These are phyloP conservation scores for Setaria viridis DNA, from an alignment of 202 grass and related monocot genomes.

Conservation along the genomic window DNA sequence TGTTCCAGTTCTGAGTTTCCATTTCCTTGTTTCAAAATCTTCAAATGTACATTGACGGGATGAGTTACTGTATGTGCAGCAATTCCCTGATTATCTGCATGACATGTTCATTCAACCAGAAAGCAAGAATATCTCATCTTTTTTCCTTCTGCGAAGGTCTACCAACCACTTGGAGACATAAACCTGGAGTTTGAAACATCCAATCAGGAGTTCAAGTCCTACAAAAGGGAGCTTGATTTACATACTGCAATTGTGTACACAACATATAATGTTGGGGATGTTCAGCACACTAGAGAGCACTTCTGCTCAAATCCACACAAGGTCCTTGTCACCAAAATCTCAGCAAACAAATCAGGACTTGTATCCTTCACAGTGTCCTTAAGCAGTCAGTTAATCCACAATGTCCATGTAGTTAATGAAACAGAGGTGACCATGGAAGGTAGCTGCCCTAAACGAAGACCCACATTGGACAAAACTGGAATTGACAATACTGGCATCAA, in stretches of 20 bases:
- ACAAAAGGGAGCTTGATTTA: constrained; percentile 82
- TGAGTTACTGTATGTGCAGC: too few relatives aligned
- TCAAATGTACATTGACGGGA: too few relatives aligned
- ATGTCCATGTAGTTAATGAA: constrained; percentile 33
- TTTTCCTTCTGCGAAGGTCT: constrained; percentile 44
- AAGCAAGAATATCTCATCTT: too few relatives aligned
- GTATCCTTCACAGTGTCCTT: constrained; percentile 67
- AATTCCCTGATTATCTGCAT: background rate
- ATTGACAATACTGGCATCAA: constrained; percentile 48
- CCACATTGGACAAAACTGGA: too few relatives aligned
- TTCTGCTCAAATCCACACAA: constrained; percentile 79
- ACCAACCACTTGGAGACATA: constrained; percentile 79
- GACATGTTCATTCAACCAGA: background rate
- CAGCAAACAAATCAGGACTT: constrained; percentile 59
- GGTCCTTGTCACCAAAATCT: constrained; percentile 65
- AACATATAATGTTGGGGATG: constrained; percentile 58
- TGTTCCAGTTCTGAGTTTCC: too few relatives aligned
- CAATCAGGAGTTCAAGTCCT: constrained; percentile 44
- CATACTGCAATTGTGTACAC: constrained; percentile 52
- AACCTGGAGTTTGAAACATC: constrained; percentile 60
- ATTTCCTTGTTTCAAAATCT: too few relatives aligned
- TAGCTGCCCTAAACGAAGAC: constrained; percentile 58
- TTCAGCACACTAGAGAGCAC: constrained; percentile 70
- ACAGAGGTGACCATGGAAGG: constrained; percentile 73
- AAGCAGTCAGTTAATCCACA: constrained; percentile 56